Evolutionary conservation across 805 yeast species (phyloP).

Genomic region (Scheffersomyces ergatensis): DNA sequence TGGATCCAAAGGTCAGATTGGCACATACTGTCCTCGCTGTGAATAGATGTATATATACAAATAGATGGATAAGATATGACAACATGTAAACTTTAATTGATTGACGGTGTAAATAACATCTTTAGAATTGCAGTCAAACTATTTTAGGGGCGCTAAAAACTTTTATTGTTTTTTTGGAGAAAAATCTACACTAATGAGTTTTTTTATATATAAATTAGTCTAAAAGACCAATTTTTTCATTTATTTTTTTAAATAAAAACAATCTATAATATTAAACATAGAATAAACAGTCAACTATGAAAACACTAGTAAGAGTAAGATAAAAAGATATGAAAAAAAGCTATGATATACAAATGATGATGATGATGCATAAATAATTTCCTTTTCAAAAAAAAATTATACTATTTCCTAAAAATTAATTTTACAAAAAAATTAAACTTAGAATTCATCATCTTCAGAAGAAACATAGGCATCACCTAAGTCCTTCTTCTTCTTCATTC

Average conservation of each 20-base stretch:
- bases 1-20: too few relatives aligned
- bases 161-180: too few relatives aligned
- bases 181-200: too few relatives aligned
- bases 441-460: slow-evolving; percentile 65
- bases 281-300: slow-evolving; percentile 7
- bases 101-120: too few relatives aligned
- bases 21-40: too few relatives aligned
- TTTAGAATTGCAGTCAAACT: too few relatives aligned
- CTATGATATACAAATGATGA: not conserved
- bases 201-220: too few relatives aligned
- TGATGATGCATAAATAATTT: not conserved
- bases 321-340: not conserved
- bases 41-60: too few relatives aligned
- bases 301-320: not conserved
- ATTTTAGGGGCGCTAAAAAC: too few relatives aligned
- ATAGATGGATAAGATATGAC: too few relatives aligned
- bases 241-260: slow-evolving; percentile 14
- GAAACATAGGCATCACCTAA: slow-evolving; percentile 99
- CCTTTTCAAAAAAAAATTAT: not conserved
- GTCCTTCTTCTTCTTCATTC: slow-evolving; percentile 99
- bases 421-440: slow-evolving; percentile 1
- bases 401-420: not conserved
- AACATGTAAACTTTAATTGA: too few relatives aligned
- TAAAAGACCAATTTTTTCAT: too few relatives aligned
- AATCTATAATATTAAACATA: slow-evolving; percentile 10